These are phyloP conservation scores for Apiospora arundinis DNA, from an alignment of 2,329 filamentous ascomycete genomes.

Conservation along the genomic window DNA sequence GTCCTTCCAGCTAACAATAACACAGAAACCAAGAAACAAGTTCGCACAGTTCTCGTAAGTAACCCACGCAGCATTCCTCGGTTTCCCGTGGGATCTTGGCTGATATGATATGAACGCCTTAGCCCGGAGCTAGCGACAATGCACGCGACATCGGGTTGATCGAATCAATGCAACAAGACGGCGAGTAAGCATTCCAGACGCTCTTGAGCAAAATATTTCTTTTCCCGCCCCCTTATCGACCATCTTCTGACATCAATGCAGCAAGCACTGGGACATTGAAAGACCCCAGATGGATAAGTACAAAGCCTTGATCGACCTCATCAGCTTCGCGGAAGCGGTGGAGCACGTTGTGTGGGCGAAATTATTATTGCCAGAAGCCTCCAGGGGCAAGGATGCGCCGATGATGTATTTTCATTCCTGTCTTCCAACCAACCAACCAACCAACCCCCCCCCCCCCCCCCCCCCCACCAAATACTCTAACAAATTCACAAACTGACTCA, in stretches of 20 bases:
- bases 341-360: not conserved
- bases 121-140: not conserved
- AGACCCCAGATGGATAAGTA: not conserved
- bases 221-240: no score
- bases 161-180: not conserved
- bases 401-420: not conserved
- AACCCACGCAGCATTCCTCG: not conserved
- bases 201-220: not conserved
- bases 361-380: not conserved
- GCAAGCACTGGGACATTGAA: not conserved
- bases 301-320: not conserved
- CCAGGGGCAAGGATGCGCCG: not conserved
- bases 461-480: no score
- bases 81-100: not conserved
- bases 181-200: not conserved
- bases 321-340: not conserved
- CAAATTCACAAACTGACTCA: not conserved
- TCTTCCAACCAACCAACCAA: no score
- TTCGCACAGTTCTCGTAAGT: not conserved
- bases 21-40: not conserved
- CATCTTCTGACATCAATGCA: not conserved
- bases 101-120: not conserved
- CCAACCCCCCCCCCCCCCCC: no score
- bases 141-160: not conserved
- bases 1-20: no score